A percentile compares a stretch with the other conserved stretches of the same genome.
These are phyloP conservation scores for Skeletonema costatum DNA, from an alignment of 108 stramenopile genomes.

Conservation along the genomic window DNA sequence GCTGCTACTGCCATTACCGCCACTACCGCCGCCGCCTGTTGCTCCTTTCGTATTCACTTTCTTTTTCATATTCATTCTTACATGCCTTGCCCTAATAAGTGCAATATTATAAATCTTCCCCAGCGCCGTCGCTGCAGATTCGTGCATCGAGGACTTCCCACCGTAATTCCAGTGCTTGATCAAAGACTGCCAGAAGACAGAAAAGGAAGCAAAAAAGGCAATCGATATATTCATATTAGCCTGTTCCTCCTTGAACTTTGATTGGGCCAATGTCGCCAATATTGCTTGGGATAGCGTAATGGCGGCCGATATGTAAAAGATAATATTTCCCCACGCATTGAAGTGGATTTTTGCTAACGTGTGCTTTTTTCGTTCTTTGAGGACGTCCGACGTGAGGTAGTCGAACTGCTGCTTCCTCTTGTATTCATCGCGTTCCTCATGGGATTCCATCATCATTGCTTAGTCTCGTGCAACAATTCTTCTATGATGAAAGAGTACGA, in stretches of 20 bases:
- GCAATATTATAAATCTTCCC: neutral
- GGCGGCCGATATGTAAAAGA: neutral
- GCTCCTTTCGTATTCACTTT: neutral
- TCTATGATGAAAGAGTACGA: too few relatives aligned
- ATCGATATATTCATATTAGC: neutral
- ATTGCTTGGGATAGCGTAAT: neutral
- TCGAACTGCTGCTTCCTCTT: neutral
- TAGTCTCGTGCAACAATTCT: too few relatives aligned
- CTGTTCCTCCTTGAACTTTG: neutral
- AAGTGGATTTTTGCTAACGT: neutral
- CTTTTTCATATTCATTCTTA: neutral
- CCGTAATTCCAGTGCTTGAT: neutral
- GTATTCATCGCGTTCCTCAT: neutral
- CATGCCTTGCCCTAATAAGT: neutral
- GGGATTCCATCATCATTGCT: neutral
- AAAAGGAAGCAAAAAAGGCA: neutral
- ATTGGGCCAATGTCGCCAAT: neutral
- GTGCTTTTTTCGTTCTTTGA: neutral
- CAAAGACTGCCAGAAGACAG: constrained; percentile 7
- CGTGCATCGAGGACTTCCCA: neutral
- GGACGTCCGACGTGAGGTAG: neutral
- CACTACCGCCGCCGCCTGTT: too few relatives aligned
- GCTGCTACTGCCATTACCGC: too few relatives aligned
- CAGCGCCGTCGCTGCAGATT: neutral
- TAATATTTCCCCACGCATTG: neutral